These are phyloP conservation scores for Populus tremula DNA, from an alignment of 345 rosid genomes.

Conservation along the genomic window DNA sequence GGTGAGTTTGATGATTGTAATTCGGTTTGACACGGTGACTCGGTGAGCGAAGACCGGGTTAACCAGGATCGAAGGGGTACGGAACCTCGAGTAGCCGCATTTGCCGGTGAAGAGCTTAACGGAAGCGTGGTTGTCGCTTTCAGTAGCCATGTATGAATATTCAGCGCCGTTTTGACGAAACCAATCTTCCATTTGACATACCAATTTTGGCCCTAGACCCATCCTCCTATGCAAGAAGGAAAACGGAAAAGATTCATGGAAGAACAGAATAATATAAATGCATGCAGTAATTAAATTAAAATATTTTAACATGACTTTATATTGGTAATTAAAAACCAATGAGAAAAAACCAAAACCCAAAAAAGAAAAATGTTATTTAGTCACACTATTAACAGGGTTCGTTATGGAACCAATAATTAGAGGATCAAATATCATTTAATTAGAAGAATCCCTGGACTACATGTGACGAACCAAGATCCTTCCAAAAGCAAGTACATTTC, in stretches of 20 bases:
- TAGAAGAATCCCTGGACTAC: neutral
- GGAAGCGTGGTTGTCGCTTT: slow-evolving; percentile 85
- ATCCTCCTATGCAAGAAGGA: slow-evolving; percentile 52
- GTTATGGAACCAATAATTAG: slow-evolving; percentile 3
- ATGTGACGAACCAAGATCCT: neutral
- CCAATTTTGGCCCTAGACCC: slow-evolving; percentile 82
- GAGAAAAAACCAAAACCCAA: neutral
- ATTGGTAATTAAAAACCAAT: neutral
- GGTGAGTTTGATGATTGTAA: slow-evolving; percentile 47
- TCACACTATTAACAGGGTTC: neutral
- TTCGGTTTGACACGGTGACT: slow-evolving; percentile 40
- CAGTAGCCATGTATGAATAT: slow-evolving; percentile 89
- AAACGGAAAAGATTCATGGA: neutral
- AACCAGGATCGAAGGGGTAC: slow-evolving; percentile 80
- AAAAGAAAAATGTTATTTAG: neutral
- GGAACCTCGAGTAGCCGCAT: slow-evolving; percentile 88
- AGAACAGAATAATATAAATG: neutral
- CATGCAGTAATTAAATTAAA: neutral
- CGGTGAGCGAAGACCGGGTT: slow-evolving; percentile 92
- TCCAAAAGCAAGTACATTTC: neutral
- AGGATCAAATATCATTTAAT: neutral
- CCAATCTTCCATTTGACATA: slow-evolving; percentile 71
- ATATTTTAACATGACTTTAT: neutral
- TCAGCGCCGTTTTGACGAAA: slow-evolving; percentile 73
- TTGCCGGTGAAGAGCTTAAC: slow-evolving; percentile 80